Conservation (phyloP, 2,329 filamentous ascomycete genomes). For the Diplodia scrobiculata region DNA sequence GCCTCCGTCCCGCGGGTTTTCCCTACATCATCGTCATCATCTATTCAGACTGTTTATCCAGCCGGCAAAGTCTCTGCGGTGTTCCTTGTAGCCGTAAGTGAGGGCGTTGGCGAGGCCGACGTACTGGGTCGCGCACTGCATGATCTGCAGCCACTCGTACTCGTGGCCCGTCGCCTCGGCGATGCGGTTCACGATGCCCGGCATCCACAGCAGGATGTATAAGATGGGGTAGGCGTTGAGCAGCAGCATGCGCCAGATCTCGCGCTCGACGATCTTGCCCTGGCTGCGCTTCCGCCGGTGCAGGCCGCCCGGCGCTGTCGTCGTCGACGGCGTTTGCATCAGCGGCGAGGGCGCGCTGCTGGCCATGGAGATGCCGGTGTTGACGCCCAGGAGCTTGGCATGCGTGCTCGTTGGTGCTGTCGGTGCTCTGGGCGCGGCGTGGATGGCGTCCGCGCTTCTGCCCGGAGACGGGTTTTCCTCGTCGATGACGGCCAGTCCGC, state of each 20-base stretch:
- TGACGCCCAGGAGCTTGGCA: constrained; percentile 9
- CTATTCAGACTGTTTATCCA: constrained; percentile 16
- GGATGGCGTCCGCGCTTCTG: background rate
- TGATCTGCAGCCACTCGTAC: constrained; percentile 29
- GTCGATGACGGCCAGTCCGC: background rate
- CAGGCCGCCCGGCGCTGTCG: background rate
- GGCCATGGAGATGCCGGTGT: constrained; percentile 6
- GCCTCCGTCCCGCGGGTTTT: background rate
- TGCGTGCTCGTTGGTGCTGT: background rate
- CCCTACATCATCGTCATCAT: no score
- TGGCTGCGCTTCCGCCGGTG: constrained; percentile 23
- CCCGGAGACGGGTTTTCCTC: background rate
- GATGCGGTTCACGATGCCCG: constrained; percentile 39
- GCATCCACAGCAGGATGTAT: constrained; percentile 43
- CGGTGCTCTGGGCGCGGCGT: background rate
- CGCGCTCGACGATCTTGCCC: constrained; percentile 31
- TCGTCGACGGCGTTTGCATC: background rate
- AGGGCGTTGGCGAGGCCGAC: constrained; percentile 35
- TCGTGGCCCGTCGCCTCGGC: constrained; percentile 33
- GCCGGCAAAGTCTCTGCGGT: constrained; percentile 22
- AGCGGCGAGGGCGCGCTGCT: background rate
- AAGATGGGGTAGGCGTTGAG: constrained; percentile 42
- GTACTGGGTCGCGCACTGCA: constrained; percentile 36
- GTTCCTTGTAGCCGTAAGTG: constrained; percentile 35
- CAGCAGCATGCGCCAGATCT: constrained; percentile 38